phyloP scores from a whole-genome alignment of 371 early-diverging fungal species.

The Chytridium lagenaria region DNA sequence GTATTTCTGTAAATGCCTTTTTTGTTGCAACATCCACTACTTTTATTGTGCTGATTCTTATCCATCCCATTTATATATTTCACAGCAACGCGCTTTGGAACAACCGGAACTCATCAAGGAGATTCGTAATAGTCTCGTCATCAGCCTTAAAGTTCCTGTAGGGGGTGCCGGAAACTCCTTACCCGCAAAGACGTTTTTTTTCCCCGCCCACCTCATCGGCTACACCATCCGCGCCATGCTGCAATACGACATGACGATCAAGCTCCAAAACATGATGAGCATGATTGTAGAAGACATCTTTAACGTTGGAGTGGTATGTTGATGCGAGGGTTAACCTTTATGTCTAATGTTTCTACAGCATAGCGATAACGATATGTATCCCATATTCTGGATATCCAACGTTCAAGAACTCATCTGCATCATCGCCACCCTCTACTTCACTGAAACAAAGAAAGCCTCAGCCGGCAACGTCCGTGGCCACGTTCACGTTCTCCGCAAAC shows the following conservation, averaged over 20 bases:
- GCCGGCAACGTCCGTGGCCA: constrained; percentile 21
- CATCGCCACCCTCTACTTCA: constrained; percentile 3
- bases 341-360: constrained; percentile 5
- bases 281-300: constrained; percentile 7
- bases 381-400: constrained; percentile 38
- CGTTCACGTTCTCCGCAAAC: constrained; percentile 21
- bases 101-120: not conserved
- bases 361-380: constrained; percentile 4
- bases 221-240: constrained; percentile 21
- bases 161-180: not conserved
- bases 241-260: constrained; percentile 27
- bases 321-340: not conserved
- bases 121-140: constrained; percentile 16
- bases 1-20: too few relatives aligned
- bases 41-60: not conserved
- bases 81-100: constrained; percentile 5
- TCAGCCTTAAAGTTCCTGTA: constrained; percentile 19
- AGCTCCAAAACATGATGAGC: constrained; percentile 23
- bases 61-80: not conserved
- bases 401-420: constrained; percentile 25
- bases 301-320: constrained; percentile 14
- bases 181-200: not conserved
- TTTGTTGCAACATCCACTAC: too few relatives aligned
- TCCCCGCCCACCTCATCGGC: constrained; percentile 29
- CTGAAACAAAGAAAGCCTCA: constrained; percentile 23